Base-by-base conservation (phyloP, 495 filamentous ascomycete genomes). In the Haplographium delicatum region DNA sequence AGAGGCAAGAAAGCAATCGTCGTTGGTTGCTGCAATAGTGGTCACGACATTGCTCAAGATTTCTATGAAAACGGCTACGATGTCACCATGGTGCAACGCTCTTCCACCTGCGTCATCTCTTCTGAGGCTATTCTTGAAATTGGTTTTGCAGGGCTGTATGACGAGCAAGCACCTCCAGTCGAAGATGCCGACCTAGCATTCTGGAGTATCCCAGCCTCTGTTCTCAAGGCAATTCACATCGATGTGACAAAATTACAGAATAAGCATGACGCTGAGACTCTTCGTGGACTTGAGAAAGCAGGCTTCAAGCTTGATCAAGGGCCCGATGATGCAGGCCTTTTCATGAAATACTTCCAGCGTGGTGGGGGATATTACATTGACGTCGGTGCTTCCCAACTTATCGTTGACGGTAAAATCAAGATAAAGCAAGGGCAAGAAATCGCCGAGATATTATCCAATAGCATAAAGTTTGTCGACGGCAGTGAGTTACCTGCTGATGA, bases 321-420 rank as follows among this genome's bases (percentile, higher is more conserved):
- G 0, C 76, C 81, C 0, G 75, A 82, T 58, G 75, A 76, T 4
- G 57, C 73, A 2, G 88, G 88, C 3, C 65, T 93, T 6, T 70
- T 81, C 44, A 65, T 75, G 26, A 91, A 91, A 65, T 91, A 91
- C 54, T 64, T 86, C 30, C 81, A 86, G 64, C 74, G 78, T 8
- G 84, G 84, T 1, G 86, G 86, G 0, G 85, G 85, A 0, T 89
- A 89, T 62, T 89, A 89, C 54, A 85, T 91, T 60, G 88, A 93
- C 53, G 85, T 91, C 4, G 83, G 83, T 7, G 76, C 77, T 11
- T 82, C 80, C 18, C 68, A 80, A 64, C 69, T 91, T 18, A 87
- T 95, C 58, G 69, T 75, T 15, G 84, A 88, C 49, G 83, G 88
- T 15, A 86, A 86, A 64, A 75, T 95, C 62, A 82, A 81, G 53